A percentile compares a stretch with the other conserved stretches of the same genome.
phyloP scores from a whole-genome alignment of 352 stramenopile species.

The Pseudoperonospora humuli region DNA sequence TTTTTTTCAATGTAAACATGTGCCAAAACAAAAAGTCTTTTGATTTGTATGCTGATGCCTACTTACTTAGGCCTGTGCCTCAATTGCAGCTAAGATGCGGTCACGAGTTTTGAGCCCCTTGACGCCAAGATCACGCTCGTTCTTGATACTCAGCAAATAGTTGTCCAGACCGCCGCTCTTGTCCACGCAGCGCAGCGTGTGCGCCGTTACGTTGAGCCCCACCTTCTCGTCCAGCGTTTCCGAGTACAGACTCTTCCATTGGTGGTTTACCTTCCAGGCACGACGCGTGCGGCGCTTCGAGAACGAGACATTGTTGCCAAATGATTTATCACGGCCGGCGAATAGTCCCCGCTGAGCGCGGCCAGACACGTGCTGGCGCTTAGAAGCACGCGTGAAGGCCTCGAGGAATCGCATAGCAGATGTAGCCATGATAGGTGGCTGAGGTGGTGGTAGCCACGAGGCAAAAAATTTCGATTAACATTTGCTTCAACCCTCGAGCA shows the following conservation, averaged over 20 bases:
- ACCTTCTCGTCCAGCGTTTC: conserved; percentile 91
- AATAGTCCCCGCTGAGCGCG: conserved; percentile 86
- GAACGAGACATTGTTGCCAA: conserved; percentile 93
- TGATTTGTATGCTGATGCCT: not conserved
- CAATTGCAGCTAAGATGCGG: conserved; percentile 40
- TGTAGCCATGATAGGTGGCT: conserved; percentile 20
- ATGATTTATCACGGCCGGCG: conserved; percentile 89
- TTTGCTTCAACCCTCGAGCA: too few relatives aligned
- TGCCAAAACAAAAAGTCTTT: not conserved
- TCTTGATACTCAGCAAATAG: conserved; percentile 89
- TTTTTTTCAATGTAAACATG: not conserved
- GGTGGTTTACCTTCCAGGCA: conserved; percentile 92
- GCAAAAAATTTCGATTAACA: too few relatives aligned
- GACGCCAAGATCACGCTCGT: conserved; percentile 66
- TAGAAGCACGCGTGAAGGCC: conserved; percentile 46
- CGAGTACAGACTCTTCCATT: conserved; percentile 82
- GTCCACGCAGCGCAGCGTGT: conserved; percentile 90
- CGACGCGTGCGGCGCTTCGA: conserved; percentile 88
- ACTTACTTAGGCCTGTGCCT: not conserved
- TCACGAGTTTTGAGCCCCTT: conserved; percentile 55
- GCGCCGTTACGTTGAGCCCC: conserved; percentile 88
- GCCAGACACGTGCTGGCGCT: conserved; percentile 66
- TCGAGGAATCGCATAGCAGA: conserved; percentile 53
- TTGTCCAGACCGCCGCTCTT: conserved; percentile 91
- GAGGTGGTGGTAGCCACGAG: too few relatives aligned